These are phyloP conservation scores for maize (Zea mays) DNA, from an alignment of 176 grass and related monocot species.

Conservation along the genomic window Zm-B73-REFERENCE-NAM-5.0 NC_050097.1:147477001-147477500, in stretches of 20 bases:
- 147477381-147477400: background rate
- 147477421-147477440: background rate
- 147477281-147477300: background rate
- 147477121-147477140: background rate
- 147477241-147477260: background rate
- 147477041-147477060: too few species aligned
- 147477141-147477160: slow-evolving; percentile 11
- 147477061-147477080: background rate
- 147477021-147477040: slow-evolving; percentile 24
- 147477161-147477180: background rate
- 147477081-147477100: background rate
- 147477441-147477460: background rate
- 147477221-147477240: slow-evolving; percentile 3
- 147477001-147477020: slow-evolving; percentile 22
- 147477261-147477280: background rate
- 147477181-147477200: background rate
- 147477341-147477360: background rate
- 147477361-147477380: background rate
- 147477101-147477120: background rate
- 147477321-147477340: background rate
- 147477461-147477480: background rate
- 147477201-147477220: background rate
- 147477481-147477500: background rate
- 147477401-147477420: background rate
- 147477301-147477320: slow-evolving; percentile 15